These are phyloP conservation scores for Sporobolus alterniflorus DNA, from an alignment of 202 grass and related monocot genomes.

Conservation along the genomic window DNA sequence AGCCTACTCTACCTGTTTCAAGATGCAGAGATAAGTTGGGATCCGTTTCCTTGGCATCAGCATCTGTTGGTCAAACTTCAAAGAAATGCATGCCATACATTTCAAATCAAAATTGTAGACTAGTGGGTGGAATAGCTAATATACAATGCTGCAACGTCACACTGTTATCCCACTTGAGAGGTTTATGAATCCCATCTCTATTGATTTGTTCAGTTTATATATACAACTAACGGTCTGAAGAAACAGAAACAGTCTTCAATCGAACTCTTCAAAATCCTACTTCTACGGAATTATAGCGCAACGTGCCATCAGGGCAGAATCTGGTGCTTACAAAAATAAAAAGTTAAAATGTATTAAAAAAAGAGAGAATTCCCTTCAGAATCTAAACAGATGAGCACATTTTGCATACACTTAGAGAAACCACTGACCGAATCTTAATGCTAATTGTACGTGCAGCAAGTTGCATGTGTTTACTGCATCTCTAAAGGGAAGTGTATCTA, in stretches of 20 bases:
- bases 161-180: background rate
- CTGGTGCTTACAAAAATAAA: background rate
- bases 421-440: background rate
- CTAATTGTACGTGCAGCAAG: too few species aligned
- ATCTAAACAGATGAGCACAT: background rate
- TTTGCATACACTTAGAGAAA: background rate
- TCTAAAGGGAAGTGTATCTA: background rate
- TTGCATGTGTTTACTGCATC: background rate
- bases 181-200: background rate
- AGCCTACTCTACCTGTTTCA: background rate
- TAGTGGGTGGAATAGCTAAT: background rate
- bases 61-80: background rate
- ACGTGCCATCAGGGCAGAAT: background rate
- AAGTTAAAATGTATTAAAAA: background rate
- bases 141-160: background rate
- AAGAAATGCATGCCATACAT: background rate
- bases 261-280: background rate
- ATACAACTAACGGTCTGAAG: background rate
- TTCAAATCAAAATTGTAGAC: background rate
- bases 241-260: background rate
- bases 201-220: background rate
- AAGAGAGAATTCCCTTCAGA: background rate
- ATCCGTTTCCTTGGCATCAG: background rate
- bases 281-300: too few species aligned
- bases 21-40: background rate